phyloP scores from a whole-genome alignment of 768 basidiomycete genomes.

The Trametes sanguinea region DNA sequence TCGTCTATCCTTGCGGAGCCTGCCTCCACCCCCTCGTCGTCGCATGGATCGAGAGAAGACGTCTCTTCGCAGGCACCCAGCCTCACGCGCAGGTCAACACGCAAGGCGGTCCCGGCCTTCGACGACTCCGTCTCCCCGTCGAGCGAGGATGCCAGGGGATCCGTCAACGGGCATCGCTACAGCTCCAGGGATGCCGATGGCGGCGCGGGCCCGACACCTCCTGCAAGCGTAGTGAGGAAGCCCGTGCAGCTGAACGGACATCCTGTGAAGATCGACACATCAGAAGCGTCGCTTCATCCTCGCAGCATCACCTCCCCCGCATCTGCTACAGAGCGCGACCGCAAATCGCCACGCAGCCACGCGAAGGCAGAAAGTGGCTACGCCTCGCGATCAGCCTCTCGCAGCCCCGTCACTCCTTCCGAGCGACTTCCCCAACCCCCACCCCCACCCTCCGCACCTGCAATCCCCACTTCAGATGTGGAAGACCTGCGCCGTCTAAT shows the following conservation, averaged over 20 bases:
- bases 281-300: conserved; percentile 12
- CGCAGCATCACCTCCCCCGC: conserved; percentile 1
- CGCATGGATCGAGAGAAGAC: conserved; percentile 18
- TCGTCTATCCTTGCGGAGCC: conserved; percentile 12
- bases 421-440: conserved; percentile 21
- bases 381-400: conserved; percentile 17
- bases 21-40: conserved; percentile 16
- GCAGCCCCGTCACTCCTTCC: conserved; percentile 15
- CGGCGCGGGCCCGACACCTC: background rate
- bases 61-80: conserved; percentile 17
- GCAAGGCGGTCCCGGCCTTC: conserved; percentile 30
- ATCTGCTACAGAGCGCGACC: conserved; percentile 1
- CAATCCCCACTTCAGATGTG: conserved; percentile 49
- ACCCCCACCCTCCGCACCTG: conserved; percentile 29
- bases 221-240: conserved; percentile 2
- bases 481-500: conserved; percentile 70
- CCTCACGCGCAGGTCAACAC: conserved; percentile 25
- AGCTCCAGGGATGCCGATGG: conserved; percentile 3
- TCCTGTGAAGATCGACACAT: conserved; percentile 19
- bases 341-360: conserved; percentile 10
- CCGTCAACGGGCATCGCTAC: conserved; percentile 7
- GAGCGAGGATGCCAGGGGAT: conserved; percentile 1
- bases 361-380: conserved; percentile 24
- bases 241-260: conserved; percentile 12
- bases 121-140: conserved; percentile 12